These are phyloP conservation scores for Penicillium expansum DNA, from an alignment of 2,329 filamentous ascomycete species.

Conservation along the genomic window DNA sequence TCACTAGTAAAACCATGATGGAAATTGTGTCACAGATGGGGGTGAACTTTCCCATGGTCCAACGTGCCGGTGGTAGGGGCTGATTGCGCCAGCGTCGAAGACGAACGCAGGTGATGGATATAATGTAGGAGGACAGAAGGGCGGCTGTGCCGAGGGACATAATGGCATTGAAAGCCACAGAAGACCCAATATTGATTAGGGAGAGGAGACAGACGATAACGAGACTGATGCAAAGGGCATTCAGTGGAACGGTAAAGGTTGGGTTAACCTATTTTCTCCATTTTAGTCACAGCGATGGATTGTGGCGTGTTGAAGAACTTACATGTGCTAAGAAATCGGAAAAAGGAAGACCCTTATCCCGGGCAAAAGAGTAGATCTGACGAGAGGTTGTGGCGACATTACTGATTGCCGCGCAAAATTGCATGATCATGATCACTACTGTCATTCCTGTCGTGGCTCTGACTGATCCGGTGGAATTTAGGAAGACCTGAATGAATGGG, in stretches of 20 bases:
- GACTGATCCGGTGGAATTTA: background rate
- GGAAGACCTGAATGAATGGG: background rate
- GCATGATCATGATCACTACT: background rate
- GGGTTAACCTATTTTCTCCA: background rate
- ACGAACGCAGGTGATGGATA: background rate
- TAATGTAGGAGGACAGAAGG: slow-evolving; percentile 36
- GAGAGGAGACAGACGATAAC: slow-evolving; percentile 24
- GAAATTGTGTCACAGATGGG: background rate
- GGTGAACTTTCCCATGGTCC: background rate
- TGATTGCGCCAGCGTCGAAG: background rate
- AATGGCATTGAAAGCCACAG: slow-evolving; percentile 43
- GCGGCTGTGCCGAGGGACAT: slow-evolving; percentile 35
- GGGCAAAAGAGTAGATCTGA: background rate
- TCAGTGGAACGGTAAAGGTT: slow-evolving; percentile 14
- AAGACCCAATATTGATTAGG: slow-evolving; percentile 36
- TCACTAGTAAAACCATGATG: background rate
- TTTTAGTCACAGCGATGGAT: background rate
- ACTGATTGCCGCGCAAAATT: background rate
- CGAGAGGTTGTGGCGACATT: slow-evolving; percentile 10
- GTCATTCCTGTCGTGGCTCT: background rate
- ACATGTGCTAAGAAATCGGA: background rate
- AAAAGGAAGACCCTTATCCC: background rate
- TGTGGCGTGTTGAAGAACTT: background rate
- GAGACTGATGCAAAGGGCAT: slow-evolving; percentile 18
- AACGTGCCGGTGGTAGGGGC: background rate